Base-by-base conservation (phyloP, 129 eudicot species). In the Artemisia tridentata region DNA sequence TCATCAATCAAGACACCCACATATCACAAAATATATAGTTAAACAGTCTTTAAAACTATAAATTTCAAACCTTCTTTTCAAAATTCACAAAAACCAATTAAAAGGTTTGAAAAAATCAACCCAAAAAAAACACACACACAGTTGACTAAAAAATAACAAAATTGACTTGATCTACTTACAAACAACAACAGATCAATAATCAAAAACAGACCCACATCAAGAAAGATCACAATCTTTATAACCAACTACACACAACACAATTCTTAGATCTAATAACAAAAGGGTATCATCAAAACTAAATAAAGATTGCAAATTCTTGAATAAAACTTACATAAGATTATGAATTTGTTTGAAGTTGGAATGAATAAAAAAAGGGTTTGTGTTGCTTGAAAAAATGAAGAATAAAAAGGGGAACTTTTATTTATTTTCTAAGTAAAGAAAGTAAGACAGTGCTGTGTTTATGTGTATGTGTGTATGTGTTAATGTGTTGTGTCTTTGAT, bases 151-250 rank as follows among this genome's bases (percentile, higher is more conserved):
- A 19, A 50, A 69, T 25, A 8, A 16, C 67, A 29, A 77, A 50
- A 3, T 70, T 77, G 21, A 70, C 75, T 71, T 43, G 81, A 77
- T 77, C 81, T 77, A 70, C 72, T 63, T 63, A 63, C 43, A 70
- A 43, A 41, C 52, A 63, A 70, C 51, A 52, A 70, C 17, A 48
- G 76, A 70, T 77, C 81, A 77, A 38, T 38, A 38, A 38, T 38
- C 45, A 38, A 34, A 69, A 7, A 61, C 69, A 16, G 9, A 69
- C 69, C 80, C 19, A 10, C 8, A 21, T 52, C 51, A 62, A 71
- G 29, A 53, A 45, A 62, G 66, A 77, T 70, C 72, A 34, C 46
- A 71, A 77, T 62, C 55, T 11, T 16, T 7, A 16, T 51, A 69
- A 51, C 18, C 38, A 69, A 69, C 16, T 20, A 61, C 51, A 17